Evolutionary conservation across 345 rosid genomes (phyloP).

Genomic region (Brassica rapa): DNA sequence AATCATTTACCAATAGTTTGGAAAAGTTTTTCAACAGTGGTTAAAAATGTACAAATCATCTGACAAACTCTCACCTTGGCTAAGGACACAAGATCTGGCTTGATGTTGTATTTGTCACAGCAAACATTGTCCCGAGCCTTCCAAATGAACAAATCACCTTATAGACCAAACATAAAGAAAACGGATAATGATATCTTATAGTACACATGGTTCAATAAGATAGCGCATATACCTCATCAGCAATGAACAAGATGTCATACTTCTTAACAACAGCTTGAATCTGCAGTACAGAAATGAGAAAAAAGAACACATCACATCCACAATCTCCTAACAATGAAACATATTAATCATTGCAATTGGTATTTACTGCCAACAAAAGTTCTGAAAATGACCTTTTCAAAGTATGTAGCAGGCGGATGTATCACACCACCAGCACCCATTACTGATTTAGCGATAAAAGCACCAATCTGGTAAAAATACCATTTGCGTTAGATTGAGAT

Average conservation of each 20-base stretch:
- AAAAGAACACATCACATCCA: not conserved
- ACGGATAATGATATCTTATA: not conserved
- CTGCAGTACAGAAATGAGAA: constrained; percentile 46
- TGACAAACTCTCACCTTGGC: constrained; percentile 67
- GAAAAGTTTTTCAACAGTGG: not conserved
- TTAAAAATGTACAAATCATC: not conserved
- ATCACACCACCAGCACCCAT: constrained; percentile 99
- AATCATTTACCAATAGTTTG: not conserved
- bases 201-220: not conserved
- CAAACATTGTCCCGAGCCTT: constrained; percentile 94
- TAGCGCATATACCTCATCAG: constrained; percentile 71
- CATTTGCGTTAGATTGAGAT: constrained; percentile 24
- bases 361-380: not conserved
- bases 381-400: constrained; percentile 65
- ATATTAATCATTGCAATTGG: not conserved
- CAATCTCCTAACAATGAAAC: not conserved
- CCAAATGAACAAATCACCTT: constrained; percentile 99
- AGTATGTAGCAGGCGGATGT: constrained; percentile 92
- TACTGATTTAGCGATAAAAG: constrained; percentile 94
- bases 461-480: constrained; percentile 67
- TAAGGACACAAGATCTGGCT: constrained; percentile 82
- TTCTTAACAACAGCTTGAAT: constrained; percentile 90
- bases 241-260: constrained; percentile 83
- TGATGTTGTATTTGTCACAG: constrained; percentile 84
- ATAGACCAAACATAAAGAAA: constrained; percentile 21